Conservation (phyloP, 305 asterid species). For the Ilex paraguariensis region DNA sequence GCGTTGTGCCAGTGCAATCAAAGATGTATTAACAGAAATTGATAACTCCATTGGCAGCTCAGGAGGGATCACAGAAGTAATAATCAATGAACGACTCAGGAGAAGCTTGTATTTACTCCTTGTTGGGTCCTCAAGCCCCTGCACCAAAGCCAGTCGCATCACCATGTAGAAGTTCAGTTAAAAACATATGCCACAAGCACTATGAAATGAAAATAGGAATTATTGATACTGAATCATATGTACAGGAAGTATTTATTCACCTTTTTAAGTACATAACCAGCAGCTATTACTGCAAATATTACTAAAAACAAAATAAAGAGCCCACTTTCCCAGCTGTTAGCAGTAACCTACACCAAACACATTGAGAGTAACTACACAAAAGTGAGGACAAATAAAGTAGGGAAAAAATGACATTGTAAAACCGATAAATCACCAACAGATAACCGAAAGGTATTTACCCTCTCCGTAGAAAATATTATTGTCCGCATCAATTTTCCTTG, state of each 20-base stretch:
- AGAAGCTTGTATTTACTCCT: conserved; percentile 96
- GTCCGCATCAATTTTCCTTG: conserved; percentile 99
- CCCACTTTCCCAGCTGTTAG: conserved; percentile 99
- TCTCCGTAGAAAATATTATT: conserved; percentile 92
- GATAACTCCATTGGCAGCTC: conserved; percentile 99
- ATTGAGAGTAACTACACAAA: background rate
- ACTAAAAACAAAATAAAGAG: conserved; percentile 89
- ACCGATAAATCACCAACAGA: background rate
- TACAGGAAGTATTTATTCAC: conserved; percentile 21
- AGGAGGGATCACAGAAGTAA: conserved; percentile 97
- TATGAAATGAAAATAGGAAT: too few species aligned
- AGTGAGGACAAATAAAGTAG: background rate
- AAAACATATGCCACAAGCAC: background rate
- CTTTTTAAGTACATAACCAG: conserved; percentile 97
- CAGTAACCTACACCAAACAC: conserved; percentile 63
- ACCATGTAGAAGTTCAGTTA: background rate
- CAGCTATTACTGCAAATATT: conserved; percentile 90
- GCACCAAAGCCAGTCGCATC: conserved; percentile 11
- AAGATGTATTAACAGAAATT: conserved; percentile 94
- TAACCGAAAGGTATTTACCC: conserved; percentile 44
- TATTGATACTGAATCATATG: too few species aligned
- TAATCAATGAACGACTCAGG: conserved; percentile 89
- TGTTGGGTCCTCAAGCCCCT: conserved; percentile 99
- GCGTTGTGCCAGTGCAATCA: conserved; percentile 89
- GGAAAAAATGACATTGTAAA: background rate